phyloP scores from a whole-genome alignment of 2,329 filamentous ascomycete species.

The Metarhizium humberi region DNA sequence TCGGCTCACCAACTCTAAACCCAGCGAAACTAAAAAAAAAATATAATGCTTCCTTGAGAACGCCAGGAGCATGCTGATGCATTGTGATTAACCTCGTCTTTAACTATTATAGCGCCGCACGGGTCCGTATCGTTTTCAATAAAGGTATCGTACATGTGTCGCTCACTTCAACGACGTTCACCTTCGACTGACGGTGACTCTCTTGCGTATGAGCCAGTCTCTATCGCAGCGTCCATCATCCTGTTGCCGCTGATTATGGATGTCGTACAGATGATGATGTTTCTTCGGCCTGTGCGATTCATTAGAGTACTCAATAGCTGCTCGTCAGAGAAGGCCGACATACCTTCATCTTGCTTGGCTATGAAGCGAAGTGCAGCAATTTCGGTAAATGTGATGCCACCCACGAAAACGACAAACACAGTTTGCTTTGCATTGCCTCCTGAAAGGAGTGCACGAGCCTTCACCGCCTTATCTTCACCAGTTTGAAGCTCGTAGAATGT shows the following conservation, averaged over 20 bases:
- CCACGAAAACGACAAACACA: slow-evolving; percentile 92
- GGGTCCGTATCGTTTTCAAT: neutral
- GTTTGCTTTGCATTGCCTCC: slow-evolving; percentile 74
- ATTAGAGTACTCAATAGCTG: slow-evolving; percentile 8
- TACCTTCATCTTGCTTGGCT: slow-evolving; percentile 69
- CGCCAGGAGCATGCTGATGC: neutral
- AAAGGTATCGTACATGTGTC: slow-evolving; percentile 2
- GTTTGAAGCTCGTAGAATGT: slow-evolving; percentile 91
- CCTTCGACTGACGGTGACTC: slow-evolving; percentile 14
- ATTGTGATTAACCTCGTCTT: neutral
- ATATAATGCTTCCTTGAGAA: neutral
- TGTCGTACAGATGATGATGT: slow-evolving; percentile 87
- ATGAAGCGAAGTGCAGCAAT: slow-evolving; percentile 91
- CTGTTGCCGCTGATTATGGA: slow-evolving; percentile 81
- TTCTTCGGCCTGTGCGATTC: slow-evolving; percentile 51
- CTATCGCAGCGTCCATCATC: slow-evolving; percentile 79
- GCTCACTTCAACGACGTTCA: neutral
- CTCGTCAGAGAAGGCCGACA: slow-evolving; percentile 12
- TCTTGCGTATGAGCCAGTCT: slow-evolving; percentile 50
- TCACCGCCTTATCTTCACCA: slow-evolving; percentile 85
- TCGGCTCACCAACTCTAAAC: neutral
- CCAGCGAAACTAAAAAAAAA: neutral
- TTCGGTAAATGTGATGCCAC: slow-evolving; percentile 94
- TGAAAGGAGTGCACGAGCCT: slow-evolving; percentile 73
- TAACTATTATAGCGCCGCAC: neutral